Evolutionary conservation across 2,329 filamentous ascomycete species (phyloP), one percentile per base, ranked within the genome.

Genomic region (Cladophialophora psammophila): DNA sequence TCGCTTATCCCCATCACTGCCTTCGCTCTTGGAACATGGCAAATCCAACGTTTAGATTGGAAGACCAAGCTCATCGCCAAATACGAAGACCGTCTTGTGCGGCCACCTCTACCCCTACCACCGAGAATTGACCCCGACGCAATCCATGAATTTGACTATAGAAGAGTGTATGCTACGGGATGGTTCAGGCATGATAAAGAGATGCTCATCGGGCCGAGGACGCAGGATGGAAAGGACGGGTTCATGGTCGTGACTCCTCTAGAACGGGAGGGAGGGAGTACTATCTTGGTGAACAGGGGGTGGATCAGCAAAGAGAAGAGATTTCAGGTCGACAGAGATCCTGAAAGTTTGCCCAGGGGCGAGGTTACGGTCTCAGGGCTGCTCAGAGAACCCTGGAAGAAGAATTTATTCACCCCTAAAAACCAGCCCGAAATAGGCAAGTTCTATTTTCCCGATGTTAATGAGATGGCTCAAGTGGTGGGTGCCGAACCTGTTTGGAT

Each of bases 321-420:
- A 63, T 80, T 86, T 67, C 90, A 94, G 80, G 82, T 81, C 71
- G 81, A 84, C 64, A 82, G 92, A 42, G 77, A 72, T 31, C 81
- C 85, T 0, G 86, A 88, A 31, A 88, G 88, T 0, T 73, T 98
- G 72, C 90, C 91, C 0, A 77, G 75, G 57, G 92, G 88, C 0
- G 87, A 91, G 74, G 89, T 98, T 9, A 86, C 85, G 0, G 88
- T 99, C 2, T 89, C 97, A 80, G 95, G 95, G 0, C 75, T 99
- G 77, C 77, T 99, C 77, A 82, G 95, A 67, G 88, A 95, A 81
- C 94, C 94, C 8, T 96, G 92, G 87, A 95, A 96, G 86, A 96
- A 94, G 85, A 99, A 99, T 78, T 91, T 94, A 86, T 99, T 99
- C 78, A 99, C 95, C 64, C 95, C 95, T 0, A 89, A 91, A 0